Conservation (phyloP, 2,329 filamentous ascomycete genomes). For the Colletotrichum plurivorum region DNA sequence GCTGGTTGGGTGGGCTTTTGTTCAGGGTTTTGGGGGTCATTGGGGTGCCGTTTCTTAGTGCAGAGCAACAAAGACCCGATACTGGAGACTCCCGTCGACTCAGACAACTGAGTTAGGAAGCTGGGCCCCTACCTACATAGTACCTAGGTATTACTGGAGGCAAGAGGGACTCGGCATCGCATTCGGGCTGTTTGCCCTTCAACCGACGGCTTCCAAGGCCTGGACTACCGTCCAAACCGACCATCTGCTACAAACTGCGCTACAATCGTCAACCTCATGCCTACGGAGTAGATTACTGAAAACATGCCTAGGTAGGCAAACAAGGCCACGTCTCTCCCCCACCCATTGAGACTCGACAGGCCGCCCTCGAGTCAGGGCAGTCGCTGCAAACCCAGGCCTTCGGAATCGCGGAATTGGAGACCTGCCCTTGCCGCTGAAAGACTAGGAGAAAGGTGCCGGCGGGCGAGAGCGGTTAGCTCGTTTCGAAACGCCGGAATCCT, state of each 20-base stretch:
- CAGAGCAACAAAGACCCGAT: background rate
- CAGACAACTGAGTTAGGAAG: background rate
- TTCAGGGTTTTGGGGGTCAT: constrained; percentile 6
- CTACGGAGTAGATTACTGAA: background rate
- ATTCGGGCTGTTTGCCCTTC: constrained; percentile 13
- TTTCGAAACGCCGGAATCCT: constrained; percentile 33
- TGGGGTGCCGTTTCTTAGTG: constrained; percentile 9
- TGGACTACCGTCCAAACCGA: background rate
- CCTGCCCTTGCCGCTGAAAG: constrained; percentile 11
- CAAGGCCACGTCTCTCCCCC: constrained; percentile 22
- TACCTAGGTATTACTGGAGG: background rate
- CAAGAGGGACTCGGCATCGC: constrained; percentile 27
- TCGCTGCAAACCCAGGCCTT: background rate
- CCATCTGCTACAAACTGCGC: background rate
- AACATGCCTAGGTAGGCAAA: background rate
- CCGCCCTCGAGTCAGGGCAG: constrained; percentile 25
- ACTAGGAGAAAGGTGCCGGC: background rate
- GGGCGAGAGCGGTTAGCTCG: constrained; percentile 18
- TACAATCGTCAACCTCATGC: background rate
- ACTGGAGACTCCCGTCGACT: background rate
- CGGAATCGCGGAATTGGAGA: background rate
- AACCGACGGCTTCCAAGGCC: constrained; percentile 6
- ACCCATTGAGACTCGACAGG: constrained; percentile 23
- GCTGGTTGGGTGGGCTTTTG: background rate
- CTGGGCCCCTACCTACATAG: background rate